Evolutionary conservation across 148 eudicot genomes (phyloP).

Genomic region (Pharnaceum exiguum): DNA sequence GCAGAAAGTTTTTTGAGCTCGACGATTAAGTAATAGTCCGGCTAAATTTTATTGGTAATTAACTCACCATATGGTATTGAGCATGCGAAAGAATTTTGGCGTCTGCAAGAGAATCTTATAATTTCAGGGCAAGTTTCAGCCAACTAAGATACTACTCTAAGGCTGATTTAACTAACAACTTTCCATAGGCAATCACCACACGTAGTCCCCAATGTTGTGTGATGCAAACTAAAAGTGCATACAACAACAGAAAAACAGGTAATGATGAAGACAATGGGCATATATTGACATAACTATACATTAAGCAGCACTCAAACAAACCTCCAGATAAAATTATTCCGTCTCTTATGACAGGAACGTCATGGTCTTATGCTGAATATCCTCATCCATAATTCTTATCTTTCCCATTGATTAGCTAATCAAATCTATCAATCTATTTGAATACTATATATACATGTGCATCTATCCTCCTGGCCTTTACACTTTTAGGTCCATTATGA

Average conservation of each 20-base stretch:
- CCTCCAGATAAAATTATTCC: not conserved
- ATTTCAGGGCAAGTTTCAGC: no score
- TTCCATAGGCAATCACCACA: no score
- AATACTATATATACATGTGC: slow-evolving; percentile 1
- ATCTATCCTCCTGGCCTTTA: not conserved
- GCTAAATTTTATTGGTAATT: no score
- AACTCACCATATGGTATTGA: no score
- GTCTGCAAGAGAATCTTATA: no score
- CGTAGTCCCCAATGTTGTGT: not conserved
- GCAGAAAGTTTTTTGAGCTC: no score
- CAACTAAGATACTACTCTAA: no score
- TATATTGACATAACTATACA: not conserved
- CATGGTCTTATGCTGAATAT: slow-evolving; percentile 4
- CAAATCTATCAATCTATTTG: slow-evolving; percentile 7
- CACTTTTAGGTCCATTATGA: slow-evolving; percentile 28
- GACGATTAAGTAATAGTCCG: no score
- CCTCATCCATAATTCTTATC: slow-evolving; percentile 15
- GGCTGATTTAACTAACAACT: no score
- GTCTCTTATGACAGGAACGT: not conserved
- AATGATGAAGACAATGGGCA: slow-evolving; percentile 5
- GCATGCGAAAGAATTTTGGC: no score
- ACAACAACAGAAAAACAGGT: not conserved
- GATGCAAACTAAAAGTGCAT: not conserved
- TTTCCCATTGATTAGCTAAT: slow-evolving; percentile 21
- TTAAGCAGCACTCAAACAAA: not conserved